Evolutionary conservation across 139 green algal genomes (phyloP), one percentile per base, ranked within the genome.

Genomic region (Coccomyxa sp.): DNA sequence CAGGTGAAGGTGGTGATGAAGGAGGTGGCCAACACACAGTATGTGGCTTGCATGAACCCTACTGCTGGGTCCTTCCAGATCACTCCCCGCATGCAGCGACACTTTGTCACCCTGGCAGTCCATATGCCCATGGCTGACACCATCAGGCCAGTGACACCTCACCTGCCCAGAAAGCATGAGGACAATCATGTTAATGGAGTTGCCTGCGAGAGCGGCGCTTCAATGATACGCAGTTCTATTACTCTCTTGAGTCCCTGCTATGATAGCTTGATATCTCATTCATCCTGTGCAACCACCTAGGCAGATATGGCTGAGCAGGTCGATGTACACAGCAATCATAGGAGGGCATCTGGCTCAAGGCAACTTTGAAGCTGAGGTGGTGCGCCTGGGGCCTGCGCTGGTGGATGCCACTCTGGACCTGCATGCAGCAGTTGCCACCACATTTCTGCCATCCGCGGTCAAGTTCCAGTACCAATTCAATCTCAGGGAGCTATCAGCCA

Each of bases 401-500:
- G 93, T 98, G 84, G 88, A 92, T 1, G 87, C 92, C 68, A 97
- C 94, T 12, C 87, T 97, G 39, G 84, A 78, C 8, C 87, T 98
- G 58, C 97, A 92, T 94, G 92, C 92, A 77, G 89, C 89, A 55
- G 86, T 91, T 39, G 83, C 92, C 80, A 81, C 80, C 68, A 94
- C 93, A 81, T 94, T 98, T 92, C 87, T 98, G 80, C 95, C 95
- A 55, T 98, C 95, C 39, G 95, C 95, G 10, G 92, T 93, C 81
- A 97, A 97, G 86, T 97, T 98, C 85, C 95, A 98, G 88, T 98
- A 98, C 87, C 83, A 94, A 5, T 98, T 98, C 92, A 98, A 96
- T 87, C 93, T 98, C 90, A 89, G 93, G 27, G 95, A 98, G 87
- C 87, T 98, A 41, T 95, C 90, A n/a, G n/a, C n/a, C n/a, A n/a